Conservation (phyloP, 2,329 filamentous ascomycete genomes). For the Dryadomyces quercus-mongolicae region DNA sequence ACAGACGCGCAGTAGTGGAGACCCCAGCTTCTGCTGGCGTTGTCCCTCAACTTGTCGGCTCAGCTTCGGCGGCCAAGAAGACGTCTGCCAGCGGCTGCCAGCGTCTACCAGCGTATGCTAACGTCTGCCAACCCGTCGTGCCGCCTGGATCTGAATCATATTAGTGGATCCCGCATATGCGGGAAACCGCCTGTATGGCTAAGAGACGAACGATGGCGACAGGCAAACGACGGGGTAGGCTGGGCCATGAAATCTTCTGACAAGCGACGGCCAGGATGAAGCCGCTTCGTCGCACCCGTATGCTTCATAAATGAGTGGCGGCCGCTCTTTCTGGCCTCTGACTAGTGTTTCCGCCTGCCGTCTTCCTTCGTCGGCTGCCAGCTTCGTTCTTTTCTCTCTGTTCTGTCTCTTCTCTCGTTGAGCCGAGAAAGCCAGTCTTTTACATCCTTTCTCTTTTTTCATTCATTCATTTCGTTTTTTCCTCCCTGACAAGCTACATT, state of each 20-base stretch:
- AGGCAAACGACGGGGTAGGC: not conserved
- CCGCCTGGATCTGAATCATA: not conserved
- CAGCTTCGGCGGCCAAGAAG: not conserved
- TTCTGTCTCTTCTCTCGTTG: not conserved
- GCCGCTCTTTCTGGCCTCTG: constrained; percentile 3
- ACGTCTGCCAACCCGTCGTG: not conserved
- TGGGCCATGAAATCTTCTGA: not conserved
- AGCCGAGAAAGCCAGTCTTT: not conserved
- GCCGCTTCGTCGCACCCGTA: no score
- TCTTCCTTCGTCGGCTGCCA: not conserved
- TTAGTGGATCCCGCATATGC: not conserved
- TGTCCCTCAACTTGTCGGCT: not conserved
- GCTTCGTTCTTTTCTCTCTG: not conserved
- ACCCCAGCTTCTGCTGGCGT: not conserved
- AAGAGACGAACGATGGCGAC: not conserved
- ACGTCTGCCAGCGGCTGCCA: not conserved
- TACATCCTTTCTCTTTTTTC: not conserved
- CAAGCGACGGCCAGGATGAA: not conserved
- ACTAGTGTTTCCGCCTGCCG: not conserved
- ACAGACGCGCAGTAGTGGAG: not conserved
- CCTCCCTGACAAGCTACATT: not conserved
- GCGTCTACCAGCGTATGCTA: not conserved
- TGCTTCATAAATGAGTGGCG: not conserved
- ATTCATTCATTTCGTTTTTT: constrained; percentile 4
- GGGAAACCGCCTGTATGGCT: not conserved